Base-by-base conservation (phyloP, 2,329 filamentous ascomycete species). In the Fusarium pseudocircinatum region DNA sequence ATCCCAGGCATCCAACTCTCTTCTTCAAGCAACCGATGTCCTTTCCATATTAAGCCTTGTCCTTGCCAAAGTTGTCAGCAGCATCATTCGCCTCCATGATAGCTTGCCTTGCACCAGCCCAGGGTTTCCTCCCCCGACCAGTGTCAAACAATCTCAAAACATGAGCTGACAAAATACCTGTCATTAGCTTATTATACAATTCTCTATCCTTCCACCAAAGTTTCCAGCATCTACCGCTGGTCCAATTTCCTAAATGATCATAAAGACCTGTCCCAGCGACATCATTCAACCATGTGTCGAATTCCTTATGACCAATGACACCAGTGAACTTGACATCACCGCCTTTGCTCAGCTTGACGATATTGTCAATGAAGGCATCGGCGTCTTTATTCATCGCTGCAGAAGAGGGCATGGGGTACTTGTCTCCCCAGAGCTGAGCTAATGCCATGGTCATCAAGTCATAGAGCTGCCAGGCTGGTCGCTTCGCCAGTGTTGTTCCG, bases 401-500 rank as follows among this genome's bases (percentile, higher is more conserved):
- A 0, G 30, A 28, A 7, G 56, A 52, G 6, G 56, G 43, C 43
- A 59, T 59, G 6, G 56, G 56, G 9, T 50, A 24, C 20, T 59
- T 59, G 3, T 50, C 34, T 4, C 56, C 43, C 56, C 56, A 59
- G 20, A 59, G 56, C 24, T 59, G 43, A 37, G 43, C 56, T 13
- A 59, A 10, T 20, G 56, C 56, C 43, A 59, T 59, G 20, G 56
- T 52, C 56, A 59, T 59, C 43, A 59, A 52, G 26, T 59, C 56
- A 16, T 59, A 59, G 6, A 59, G 56, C 24, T 59, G 56, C 56
- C 56, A 59, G 4, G 56, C 56, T 3, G 56, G 56, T 16, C 56
- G 43, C 20, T 59, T 59, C 4, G 56, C 56, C 22, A 59, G 24
- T 18, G 56, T 59, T 24, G 34, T 52, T 12, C 56, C 56, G 2